These are phyloP conservation scores for Aspergillus sergii DNA, from an alignment of 2,329 filamentous ascomycete species.

Conservation along the genomic window DNA sequence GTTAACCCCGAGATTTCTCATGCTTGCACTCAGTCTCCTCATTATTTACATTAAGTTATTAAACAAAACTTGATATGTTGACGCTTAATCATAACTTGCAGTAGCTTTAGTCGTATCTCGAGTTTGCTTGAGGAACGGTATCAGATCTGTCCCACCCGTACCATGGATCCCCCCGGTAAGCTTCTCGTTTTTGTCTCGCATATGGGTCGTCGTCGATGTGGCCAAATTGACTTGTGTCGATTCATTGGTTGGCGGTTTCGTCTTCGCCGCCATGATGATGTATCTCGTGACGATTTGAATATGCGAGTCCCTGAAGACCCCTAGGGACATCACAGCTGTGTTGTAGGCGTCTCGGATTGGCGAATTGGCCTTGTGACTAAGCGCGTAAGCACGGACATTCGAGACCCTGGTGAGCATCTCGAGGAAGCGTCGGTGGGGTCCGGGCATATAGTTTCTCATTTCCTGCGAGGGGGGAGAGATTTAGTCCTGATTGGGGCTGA, in stretches of 20 bases:
- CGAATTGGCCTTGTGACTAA: constrained; percentile 34
- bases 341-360: constrained; percentile 50
- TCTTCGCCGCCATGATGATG: constrained; percentile 50
- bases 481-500: neutral
- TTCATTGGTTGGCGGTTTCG: constrained; percentile 16
- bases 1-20: neutral
- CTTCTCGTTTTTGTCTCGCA: constrained; percentile 31
- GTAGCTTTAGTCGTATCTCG: constrained; percentile 54
- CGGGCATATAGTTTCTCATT: constrained; percentile 60
- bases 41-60: neutral
- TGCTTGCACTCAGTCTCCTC: neutral
- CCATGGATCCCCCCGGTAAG: constrained; percentile 47
- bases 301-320: constrained; percentile 53
- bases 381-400: constrained; percentile 51
- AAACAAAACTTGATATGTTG: neutral
- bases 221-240: constrained; percentile 45
- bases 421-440: constrained; percentile 54
- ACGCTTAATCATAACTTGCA: constrained; percentile 29
- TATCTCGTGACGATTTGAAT: constrained; percentile 57
- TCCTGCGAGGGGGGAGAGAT: constrained; percentile 37
- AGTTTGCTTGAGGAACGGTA: constrained; percentile 56
- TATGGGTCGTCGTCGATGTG: constrained; percentile 44
- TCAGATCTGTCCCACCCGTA: constrained; percentile 56
- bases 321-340: constrained; percentile 48
- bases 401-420: constrained; percentile 47